Base-by-base conservation (phyloP, 2,329 filamentous ascomycete species). In the Hypoxylon sp. region DNA sequence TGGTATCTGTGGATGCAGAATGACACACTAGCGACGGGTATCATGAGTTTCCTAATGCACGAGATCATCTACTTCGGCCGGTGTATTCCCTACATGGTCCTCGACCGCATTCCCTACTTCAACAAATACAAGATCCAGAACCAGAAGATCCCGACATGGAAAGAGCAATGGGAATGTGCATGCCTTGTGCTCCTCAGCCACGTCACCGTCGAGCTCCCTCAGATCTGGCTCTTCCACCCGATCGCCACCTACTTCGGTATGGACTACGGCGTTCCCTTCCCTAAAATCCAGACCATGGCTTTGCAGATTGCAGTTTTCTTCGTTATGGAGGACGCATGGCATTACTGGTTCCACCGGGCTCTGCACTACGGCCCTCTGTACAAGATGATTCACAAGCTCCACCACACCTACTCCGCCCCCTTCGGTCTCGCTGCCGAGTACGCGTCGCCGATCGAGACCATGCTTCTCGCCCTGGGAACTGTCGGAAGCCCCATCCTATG, bases 1-100 rank as follows among this genome's bases (percentile, higher is more conserved):
- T 98, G 94, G 95, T 99, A 99, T 81, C 89, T 95, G 14, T 99
- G 91, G 88, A 97, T 98, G 92, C 93, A 97, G 81, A 99, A 99
- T 81, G 96, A 99, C 83, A 91, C 92, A 61, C 90, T 99, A 70
- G 96, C 96, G 66, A 99, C 96, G 2, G 96, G 96, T 68, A 96
- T 99, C 84, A 92, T 98, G 92, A 97, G 94, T 77, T 99, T 99
- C 81, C 83, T 91, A 74, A 93, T 98, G 89, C 96, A 99, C 85
- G 96, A 99, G 82, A 61, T 90, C 44, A 88, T 99, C 77, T 99
- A 99, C 86, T 99, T 98, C 78, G 96, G 96, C 75, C 91, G 96
- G 74, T 92, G 85, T 76, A 79, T 98, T 66, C 96, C 96, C 1
- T 99, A 93, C 90, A 93, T 98, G 75, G 90, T 99, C 69, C 93